Evolutionary conservation across 2,329 filamentous ascomycete genomes (phyloP).

Genomic region (Gremmenia infestans): DNA sequence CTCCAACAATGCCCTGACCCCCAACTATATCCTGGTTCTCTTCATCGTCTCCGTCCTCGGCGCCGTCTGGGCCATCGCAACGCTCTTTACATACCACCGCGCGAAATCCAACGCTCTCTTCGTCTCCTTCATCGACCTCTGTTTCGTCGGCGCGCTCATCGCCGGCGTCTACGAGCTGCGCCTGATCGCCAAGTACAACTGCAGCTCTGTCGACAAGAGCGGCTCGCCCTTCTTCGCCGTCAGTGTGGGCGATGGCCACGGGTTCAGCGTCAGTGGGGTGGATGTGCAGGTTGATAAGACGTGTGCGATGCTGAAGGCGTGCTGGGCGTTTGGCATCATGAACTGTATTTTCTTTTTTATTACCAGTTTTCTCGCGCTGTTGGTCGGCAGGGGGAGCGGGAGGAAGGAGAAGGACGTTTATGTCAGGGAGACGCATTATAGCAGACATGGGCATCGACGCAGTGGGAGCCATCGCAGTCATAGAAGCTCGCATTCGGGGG

Average conservation of each 20-base stretch:
- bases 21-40: constrained; percentile 57
- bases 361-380: constrained; percentile 65
- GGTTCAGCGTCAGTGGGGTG: constrained; percentile 47
- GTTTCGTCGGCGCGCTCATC: constrained; percentile 60
- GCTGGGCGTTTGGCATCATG: constrained; percentile 87
- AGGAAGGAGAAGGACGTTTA: constrained; percentile 20
- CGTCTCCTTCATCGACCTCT: constrained; percentile 55
- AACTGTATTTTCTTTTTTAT: constrained; percentile 75
- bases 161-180: constrained; percentile 56
- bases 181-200: constrained; percentile 59
- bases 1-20: constrained; percentile 51
- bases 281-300: constrained; percentile 61
- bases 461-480: constrained; percentile 29
- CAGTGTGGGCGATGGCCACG: constrained; percentile 58
- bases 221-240: constrained; percentile 46
- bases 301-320: constrained; percentile 88
- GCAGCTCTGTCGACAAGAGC: constrained; percentile 49
- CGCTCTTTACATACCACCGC: constrained; percentile 62
- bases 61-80: constrained; percentile 58
- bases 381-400: constrained; percentile 14
- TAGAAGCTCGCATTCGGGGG: constrained; percentile 24
- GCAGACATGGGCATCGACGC: constrained; percentile 26
- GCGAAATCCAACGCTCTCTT: constrained; percentile 56
- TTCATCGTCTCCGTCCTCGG: constrained; percentile 64
- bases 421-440: constrained; percentile 27